phyloP scores from a whole-genome alignment of 2,329 filamentous ascomycete species.

The Colletotrichum karsti region DNA sequence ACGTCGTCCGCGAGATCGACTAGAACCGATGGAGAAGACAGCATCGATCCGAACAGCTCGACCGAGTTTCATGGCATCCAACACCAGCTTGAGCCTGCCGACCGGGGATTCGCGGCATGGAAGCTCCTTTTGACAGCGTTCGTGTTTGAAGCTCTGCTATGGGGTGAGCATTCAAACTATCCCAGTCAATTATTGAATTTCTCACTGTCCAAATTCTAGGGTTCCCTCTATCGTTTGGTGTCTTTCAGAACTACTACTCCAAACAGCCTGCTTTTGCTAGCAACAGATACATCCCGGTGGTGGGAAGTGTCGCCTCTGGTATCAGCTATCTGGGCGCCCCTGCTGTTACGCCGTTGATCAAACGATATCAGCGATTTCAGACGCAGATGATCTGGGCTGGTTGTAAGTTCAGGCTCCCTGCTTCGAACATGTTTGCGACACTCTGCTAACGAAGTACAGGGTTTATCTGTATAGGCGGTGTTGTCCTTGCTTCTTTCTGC shows the following conservation, averaged over 20 bases:
- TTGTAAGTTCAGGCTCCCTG: neutral
- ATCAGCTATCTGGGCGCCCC: conserved; percentile 44
- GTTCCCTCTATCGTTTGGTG: conserved; percentile 40
- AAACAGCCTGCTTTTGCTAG: conserved; percentile 36
- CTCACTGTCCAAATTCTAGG: conserved; percentile 24
- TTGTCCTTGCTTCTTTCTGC: conserved; percentile 44
- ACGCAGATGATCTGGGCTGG: conserved; percentile 44
- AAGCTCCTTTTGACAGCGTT: conserved; percentile 34
- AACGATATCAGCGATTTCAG: conserved; percentile 42
- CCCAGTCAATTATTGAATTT: neutral
- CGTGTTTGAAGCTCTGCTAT: conserved; percentile 36
- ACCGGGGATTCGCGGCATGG: conserved; percentile 36
- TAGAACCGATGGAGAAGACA: neutral
- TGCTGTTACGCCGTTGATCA: conserved; percentile 39
- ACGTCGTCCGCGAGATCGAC: neutral
- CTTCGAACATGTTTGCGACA: neutral
- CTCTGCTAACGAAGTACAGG: conserved; percentile 30
- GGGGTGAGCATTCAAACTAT: conserved; percentile 34
- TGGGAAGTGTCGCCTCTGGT: conserved; percentile 39
- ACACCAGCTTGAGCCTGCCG: conserved; percentile 30
- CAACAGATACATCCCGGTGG: conserved; percentile 35
- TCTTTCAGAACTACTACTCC: conserved; percentile 41
- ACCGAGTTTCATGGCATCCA: neutral
- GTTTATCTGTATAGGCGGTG: conserved; percentile 46
- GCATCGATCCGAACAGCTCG: neutral